These are phyloP conservation scores for Fraxinus latifolia DNA, from an alignment of 305 asterid genomes.

Conservation along the genomic window DNA sequence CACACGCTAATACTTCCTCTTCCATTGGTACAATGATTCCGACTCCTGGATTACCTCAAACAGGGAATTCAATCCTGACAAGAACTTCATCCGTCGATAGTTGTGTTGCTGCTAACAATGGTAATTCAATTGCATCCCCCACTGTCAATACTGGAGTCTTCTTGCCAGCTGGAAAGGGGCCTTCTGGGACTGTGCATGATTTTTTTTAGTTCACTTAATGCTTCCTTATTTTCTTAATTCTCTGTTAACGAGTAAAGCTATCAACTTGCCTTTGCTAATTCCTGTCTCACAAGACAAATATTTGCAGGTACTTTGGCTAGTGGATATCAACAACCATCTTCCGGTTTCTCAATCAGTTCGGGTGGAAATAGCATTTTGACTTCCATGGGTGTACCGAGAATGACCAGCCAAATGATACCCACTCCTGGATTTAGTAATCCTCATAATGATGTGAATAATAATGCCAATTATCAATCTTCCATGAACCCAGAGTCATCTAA, in stretches of 20 bases:
- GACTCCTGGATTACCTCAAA: slow-evolving; percentile 90
- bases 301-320: slow-evolving; percentile 60
- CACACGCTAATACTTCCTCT: slow-evolving; percentile 69
- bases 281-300: slow-evolving; percentile 27
- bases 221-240: too few species aligned
- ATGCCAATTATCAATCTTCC: slow-evolving; percentile 50
- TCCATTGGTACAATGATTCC: slow-evolving; percentile 94
- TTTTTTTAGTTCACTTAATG: slow-evolving; percentile 58
- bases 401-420: slow-evolving; percentile 93
- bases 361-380: slow-evolving; percentile 62
- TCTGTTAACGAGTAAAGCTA: slow-evolving; percentile 2
- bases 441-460: slow-evolving; percentile 42
- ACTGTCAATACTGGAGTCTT: slow-evolving; percentile 52
- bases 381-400: slow-evolving; percentile 70
- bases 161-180: slow-evolving; percentile 54
- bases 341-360: slow-evolving; percentile 59
- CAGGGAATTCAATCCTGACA: slow-evolving; percentile 51
- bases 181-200: slow-evolving; percentile 56
- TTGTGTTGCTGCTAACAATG: slow-evolving; percentile 45
- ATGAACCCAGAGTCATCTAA: slow-evolving; percentile 61
- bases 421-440: slow-evolving; percentile 84
- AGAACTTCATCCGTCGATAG: slow-evolving; percentile 55
- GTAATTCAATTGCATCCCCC: slow-evolving; percentile 44
- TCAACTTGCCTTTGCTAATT: slow-evolving; percentile 21
- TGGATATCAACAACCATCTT: slow-evolving; percentile 65